Evolutionary conservation across 129 eudicot species (phyloP).

Genomic region (Centaurea solstitialis): DNA sequence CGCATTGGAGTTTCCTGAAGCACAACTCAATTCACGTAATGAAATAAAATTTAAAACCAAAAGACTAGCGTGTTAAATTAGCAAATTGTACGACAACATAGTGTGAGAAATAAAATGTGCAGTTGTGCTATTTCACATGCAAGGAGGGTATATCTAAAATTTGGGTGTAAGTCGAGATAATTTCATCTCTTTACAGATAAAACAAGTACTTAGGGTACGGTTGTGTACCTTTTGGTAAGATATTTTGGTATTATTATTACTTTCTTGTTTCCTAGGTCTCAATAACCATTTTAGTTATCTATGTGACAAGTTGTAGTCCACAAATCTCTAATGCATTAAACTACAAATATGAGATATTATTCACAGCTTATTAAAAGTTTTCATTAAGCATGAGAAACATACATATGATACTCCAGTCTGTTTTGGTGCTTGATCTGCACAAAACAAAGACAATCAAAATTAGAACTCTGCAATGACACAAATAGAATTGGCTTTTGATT

Average conservation of each 20-base stretch:
- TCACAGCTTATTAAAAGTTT: background rate
- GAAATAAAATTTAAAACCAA: background rate
- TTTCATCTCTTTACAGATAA: background rate
- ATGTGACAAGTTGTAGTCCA: background rate
- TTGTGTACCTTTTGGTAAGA: background rate
- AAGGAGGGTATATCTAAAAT: background rate
- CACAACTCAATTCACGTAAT: slow-evolving; percentile 17
- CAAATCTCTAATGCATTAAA: background rate
- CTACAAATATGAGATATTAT: background rate
- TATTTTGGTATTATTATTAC: background rate
- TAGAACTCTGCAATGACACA: slow-evolving; percentile 16
- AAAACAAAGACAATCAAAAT: slow-evolving; percentile 20
- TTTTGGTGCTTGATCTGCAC: slow-evolving; percentile 57
- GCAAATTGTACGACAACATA: background rate
- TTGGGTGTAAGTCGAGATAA: background rate
- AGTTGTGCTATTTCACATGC: slow-evolving; percentile 10
- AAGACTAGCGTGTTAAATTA: slow-evolving; percentile 1
- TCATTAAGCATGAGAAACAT: slow-evolving; percentile 11
- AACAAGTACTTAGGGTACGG: background rate
- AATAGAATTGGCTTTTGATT: background rate
- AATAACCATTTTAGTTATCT: background rate
- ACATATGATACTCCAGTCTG: slow-evolving; percentile 51
- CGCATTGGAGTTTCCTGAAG: slow-evolving; percentile 55
- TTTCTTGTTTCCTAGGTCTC: slow-evolving; percentile 8
- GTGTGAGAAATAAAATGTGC: background rate